Conservation (phyloP, 495 filamentous ascomycete genomes). For the Chaetomidium leptoderma region DNA sequence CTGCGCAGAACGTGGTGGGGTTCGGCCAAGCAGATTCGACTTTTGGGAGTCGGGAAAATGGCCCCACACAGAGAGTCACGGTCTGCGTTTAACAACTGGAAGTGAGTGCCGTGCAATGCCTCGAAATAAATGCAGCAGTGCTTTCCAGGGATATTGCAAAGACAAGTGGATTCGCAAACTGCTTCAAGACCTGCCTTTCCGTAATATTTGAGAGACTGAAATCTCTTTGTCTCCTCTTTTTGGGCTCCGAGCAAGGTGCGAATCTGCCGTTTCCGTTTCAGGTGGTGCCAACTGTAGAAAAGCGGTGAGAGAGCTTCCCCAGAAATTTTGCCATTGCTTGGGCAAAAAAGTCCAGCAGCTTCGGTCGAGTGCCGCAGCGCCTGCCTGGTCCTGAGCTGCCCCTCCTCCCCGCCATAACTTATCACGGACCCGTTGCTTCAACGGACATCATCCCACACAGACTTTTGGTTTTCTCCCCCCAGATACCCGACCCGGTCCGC, state of each 20-base stretch:
- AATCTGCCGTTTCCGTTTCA: not conserved
- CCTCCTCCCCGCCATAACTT: constrained; percentile 25
- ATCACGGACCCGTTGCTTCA: not conserved
- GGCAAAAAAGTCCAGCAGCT: constrained; percentile 33
- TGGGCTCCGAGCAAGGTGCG: too few species aligned
- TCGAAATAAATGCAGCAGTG: not conserved
- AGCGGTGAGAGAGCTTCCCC: constrained; percentile 28
- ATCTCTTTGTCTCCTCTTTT: not conserved
- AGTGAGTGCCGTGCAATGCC: not conserved
- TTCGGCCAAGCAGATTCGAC: constrained; percentile 21
- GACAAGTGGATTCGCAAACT: not conserved
- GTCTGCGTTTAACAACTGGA: not conserved
- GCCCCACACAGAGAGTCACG: constrained; percentile 32
- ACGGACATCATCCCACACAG: constrained; percentile 4
- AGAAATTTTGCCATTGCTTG: constrained; percentile 27
- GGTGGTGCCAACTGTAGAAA: constrained; percentile 18
- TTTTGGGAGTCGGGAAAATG: constrained; percentile 24
- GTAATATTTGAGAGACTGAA: not conserved
- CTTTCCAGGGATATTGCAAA: not conserved
- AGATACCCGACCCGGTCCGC: constrained; percentile 10
- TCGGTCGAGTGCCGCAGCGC: constrained; percentile 15
- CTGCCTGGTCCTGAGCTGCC: constrained; percentile 28
- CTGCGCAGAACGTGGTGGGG: constrained; percentile 33
- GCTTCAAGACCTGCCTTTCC: not conserved
- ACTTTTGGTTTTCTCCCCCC: not conserved